Percentiles rank a stretch among this genome's conserved stretches.
These are phyloP conservation scores for Aurantiochytrium sp. DNA, from an alignment of 108 stramenopile species.

Conservation along the genomic window DNA sequence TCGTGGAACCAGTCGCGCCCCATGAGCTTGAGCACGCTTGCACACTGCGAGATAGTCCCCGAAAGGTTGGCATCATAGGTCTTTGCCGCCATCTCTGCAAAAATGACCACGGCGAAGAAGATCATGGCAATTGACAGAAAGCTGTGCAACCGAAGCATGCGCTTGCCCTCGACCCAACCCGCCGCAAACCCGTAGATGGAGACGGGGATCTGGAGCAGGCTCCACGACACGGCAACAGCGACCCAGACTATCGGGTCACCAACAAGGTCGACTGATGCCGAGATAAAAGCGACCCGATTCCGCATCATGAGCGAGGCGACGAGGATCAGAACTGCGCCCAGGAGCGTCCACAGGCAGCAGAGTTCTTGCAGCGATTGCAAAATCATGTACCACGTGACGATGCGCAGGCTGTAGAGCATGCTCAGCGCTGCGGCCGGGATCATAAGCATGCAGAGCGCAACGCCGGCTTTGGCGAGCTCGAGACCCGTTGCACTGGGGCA, in stretches of 20 bases:
- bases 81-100: not conserved
- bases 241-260: not conserved
- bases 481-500: not conserved
- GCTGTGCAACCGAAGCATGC: not conserved
- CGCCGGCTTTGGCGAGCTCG: not conserved
- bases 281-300: not conserved
- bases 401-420: not conserved
- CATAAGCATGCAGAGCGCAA: not conserved
- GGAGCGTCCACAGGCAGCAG: not conserved
- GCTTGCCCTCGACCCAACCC: not conserved
- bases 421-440: not conserved
- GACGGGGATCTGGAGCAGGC: not conserved
- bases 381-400: not conserved
- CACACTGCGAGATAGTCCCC: not conserved
- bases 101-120: not conserved
- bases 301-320: not conserved
- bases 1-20: not conserved
- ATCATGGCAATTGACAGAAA: not conserved
- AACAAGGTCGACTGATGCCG: not conserved
- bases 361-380: not conserved
- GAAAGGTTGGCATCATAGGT: not conserved
- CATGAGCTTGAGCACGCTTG: not conserved
- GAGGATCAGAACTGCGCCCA: not conserved
- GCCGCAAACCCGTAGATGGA: not conserved
- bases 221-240: not conserved